Percentiles rank a stretch among this genome's conserved stretches.
Conservation (phyloP, 2,329 filamentous ascomycete genomes). For the Raffaelea ambrosiae region DNA sequence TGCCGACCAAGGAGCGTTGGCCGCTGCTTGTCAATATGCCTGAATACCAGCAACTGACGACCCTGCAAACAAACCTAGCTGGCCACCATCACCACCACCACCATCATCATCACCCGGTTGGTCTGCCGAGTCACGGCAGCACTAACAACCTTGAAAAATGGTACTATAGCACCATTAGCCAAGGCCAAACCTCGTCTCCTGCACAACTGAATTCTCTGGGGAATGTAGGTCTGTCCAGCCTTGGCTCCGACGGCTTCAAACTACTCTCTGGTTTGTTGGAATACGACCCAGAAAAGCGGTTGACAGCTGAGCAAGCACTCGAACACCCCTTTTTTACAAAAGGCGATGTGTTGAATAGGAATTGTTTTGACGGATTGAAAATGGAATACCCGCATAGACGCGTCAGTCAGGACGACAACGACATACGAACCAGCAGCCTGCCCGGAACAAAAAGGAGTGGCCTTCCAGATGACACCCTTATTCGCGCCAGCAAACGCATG, state of each 20-base stretch:
- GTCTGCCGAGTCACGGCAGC: constrained; percentile 21
- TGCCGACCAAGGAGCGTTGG: constrained; percentile 85
- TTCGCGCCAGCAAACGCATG: constrained; percentile 52
- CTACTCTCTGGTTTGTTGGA: constrained; percentile 76
- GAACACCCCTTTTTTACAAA: constrained; percentile 81
- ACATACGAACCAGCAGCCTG: constrained; percentile 82
- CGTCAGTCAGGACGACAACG: constrained; percentile 91
- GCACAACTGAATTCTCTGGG: constrained; percentile 34
- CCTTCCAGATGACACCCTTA: constrained; percentile 69
- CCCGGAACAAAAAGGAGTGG: constrained; percentile 88
- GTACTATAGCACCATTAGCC: constrained; percentile 65
- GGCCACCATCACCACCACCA: constrained; percentile 24
- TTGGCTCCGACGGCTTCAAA: constrained; percentile 71
- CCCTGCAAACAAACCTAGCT: constrained; percentile 36
- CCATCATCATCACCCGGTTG: not conserved
- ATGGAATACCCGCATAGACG: constrained; percentile 82
- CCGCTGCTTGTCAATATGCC: constrained; percentile 77
- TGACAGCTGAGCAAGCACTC: constrained; percentile 83
- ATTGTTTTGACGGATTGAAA: constrained; percentile 87
- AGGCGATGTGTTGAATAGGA: constrained; percentile 63
- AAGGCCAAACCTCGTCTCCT: constrained; percentile 31
- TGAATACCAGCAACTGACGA: constrained; percentile 66
- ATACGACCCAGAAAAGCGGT: constrained; percentile 82
- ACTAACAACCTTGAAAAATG: constrained; percentile 62
- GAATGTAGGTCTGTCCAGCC: constrained; percentile 38